Conservation (phyloP, 192 early-diverging fungal species). For the Diversispora epigaea region DNA sequence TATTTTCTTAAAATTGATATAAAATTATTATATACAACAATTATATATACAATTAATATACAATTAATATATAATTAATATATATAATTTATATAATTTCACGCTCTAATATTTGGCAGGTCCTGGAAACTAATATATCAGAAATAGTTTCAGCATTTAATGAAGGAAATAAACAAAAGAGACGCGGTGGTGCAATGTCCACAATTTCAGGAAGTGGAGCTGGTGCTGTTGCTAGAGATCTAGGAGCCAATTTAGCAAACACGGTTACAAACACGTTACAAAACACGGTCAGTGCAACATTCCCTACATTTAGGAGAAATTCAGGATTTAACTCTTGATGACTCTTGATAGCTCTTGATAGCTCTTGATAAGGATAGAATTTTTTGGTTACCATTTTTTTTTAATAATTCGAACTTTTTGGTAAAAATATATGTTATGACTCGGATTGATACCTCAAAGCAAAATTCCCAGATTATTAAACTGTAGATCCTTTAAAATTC, state of each 20-base stretch:
- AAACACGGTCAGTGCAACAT: constrained; percentile 19
- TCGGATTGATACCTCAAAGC: too few relatives aligned
- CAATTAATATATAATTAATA: too few relatives aligned
- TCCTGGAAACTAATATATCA: constrained; percentile 72
- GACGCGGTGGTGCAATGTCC: constrained; percentile 34
- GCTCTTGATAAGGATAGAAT: too few relatives aligned
- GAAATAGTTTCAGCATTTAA: constrained; percentile 72
- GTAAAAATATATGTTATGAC: too few relatives aligned
- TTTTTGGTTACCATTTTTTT: too few relatives aligned
- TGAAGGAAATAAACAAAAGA: constrained; percentile 58
- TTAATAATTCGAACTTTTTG: too few relatives aligned
- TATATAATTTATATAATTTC: too few relatives aligned
- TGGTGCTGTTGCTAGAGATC: constrained; percentile 27
- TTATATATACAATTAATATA: not conserved
- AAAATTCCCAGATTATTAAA: too few relatives aligned
- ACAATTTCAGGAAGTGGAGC: constrained; percentile 26
- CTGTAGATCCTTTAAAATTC: too few relatives aligned
- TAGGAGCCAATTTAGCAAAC: constrained; percentile 25
- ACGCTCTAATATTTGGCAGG: constrained; percentile 34
- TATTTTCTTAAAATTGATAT: not conserved
- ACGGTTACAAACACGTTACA: constrained; percentile 6
- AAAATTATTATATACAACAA: not conserved
- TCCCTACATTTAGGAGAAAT: constrained; percentile 4
- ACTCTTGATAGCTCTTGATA: too few relatives aligned
- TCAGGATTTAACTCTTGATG: constrained; percentile 5